Evolutionary conservation across 1,139 yeast species (phyloP).

Genomic region (Debaryomyces singareniensis): DNA sequence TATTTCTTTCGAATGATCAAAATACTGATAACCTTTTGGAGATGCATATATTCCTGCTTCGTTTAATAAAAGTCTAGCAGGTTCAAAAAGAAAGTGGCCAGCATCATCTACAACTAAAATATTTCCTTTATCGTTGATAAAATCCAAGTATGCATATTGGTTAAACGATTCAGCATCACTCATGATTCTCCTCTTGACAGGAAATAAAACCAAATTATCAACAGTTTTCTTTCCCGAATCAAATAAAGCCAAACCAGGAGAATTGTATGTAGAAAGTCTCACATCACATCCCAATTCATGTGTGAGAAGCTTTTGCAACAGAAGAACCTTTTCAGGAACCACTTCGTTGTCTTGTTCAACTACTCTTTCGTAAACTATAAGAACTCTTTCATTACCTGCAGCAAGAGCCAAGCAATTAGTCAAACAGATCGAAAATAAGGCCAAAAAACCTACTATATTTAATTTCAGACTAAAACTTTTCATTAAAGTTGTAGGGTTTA

Average conservation of each 20-base stretch:
- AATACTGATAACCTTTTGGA: slow-evolving; percentile 61
- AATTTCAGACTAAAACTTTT: too few species aligned
- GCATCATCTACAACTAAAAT: slow-evolving; percentile 54
- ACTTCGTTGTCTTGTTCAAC: slow-evolving; percentile 12
- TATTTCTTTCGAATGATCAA: slow-evolving; percentile 56
- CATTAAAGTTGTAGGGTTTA: too few species aligned
- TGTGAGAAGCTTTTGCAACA: slow-evolving; percentile 15
- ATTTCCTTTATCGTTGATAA: slow-evolving; percentile 66
- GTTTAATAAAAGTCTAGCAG: slow-evolving; percentile 59
- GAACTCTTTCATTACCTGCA: slow-evolving; percentile 11
- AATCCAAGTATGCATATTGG: slow-evolving; percentile 35
- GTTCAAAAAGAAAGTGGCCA: slow-evolving; percentile 49
- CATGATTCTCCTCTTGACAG: slow-evolving; percentile 31
- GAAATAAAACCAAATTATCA: slow-evolving; percentile 32
- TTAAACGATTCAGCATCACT: slow-evolving; percentile 24
- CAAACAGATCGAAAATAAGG: too few species aligned
- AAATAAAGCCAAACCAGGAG: slow-evolving; percentile 19
- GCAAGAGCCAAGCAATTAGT: slow-evolving; percentile 6
- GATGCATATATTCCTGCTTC: slow-evolving; percentile 83
- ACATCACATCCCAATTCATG: slow-evolving; percentile 11
- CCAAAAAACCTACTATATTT: too few species aligned
- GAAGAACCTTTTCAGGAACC: slow-evolving; percentile 13
- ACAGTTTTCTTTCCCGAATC: slow-evolving; percentile 21
- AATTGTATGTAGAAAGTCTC: slow-evolving; percentile 21
- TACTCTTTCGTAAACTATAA: slow-evolving; percentile 28